Evolutionary conservation across 2,329 filamentous ascomycete species (phyloP), one percentile per base, ranked within the genome.

Genomic region (Apiospora saccharicola): DNA sequence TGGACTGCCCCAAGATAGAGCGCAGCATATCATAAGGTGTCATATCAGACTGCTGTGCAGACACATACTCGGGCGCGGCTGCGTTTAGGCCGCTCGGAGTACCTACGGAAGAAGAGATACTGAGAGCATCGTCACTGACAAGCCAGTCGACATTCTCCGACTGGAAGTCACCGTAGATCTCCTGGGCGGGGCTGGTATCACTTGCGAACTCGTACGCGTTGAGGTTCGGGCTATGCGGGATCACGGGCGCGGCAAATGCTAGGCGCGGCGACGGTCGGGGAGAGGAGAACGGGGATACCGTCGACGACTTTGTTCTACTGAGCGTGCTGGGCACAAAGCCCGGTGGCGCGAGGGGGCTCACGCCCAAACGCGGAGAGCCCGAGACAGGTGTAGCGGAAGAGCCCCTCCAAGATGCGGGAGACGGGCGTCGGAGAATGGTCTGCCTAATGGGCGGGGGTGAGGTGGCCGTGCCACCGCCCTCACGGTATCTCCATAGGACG

Each of bases 61-160:
- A 86, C 1, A 89, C 87, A 77, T 90, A 98, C 81, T 98, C 95
- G 34, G 95, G 93, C 6, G 94, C 94, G 19, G 92, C 92, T 61
- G 91, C 92, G 78, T 94, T 95, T 73, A 96, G 87, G 46, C 90
- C 91, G 75, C 91, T 94, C 22, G 92, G 87, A 13, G 89, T 90
- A 47, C 90, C 88, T 53, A 89, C 83, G 10, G 92, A 93, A 34
- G 95, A 98, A 34, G 94, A 92, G 72, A 95, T 90, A 77, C 92
- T 95, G 78, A 92, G 93, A 71, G 90, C 91, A 78, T 94, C 93
- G 81, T 98, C 95, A 80, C 96, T 96, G 76, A 98, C 94, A 67
- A 98, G 88, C 96, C 96, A 98, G 82, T 98, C 96, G 70, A 99
- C 95, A 77, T 96, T 98, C 81, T 98, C 96, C 75, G 92, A 94